Percentiles rank a stretch among this genome's conserved stretches.
Conservation (phyloP, 1,284 basidiomycete species). For the Schizopora paradoxa region DNA sequence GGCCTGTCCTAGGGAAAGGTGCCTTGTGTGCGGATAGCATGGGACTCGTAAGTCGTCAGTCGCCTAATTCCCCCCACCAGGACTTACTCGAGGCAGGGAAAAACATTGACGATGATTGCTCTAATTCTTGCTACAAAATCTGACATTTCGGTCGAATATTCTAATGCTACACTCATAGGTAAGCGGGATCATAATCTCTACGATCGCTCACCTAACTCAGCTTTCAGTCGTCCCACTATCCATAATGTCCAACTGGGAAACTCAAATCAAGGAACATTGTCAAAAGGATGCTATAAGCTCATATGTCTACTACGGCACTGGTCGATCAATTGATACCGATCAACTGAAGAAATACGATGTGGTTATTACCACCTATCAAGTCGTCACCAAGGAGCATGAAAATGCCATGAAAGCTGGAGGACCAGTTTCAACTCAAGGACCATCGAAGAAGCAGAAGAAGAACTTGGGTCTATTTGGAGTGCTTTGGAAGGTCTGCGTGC, state of each 20-base stretch:
- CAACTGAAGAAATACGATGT: conserved; percentile 69
- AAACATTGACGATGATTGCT: conserved; percentile 78
- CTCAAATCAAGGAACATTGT: conserved; percentile 80
- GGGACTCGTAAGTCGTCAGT: conserved; percentile 48
- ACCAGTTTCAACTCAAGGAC: conserved; percentile 3
- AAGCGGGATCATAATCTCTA: conserved; percentile 21
- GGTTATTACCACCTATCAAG: conserved; percentile 89
- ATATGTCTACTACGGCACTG: conserved; percentile 62
- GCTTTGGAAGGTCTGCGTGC: conserved; percentile 66
- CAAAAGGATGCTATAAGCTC: conserved; percentile 46
- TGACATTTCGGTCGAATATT: conserved; percentile 52
- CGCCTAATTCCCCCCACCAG: conserved; percentile 3
- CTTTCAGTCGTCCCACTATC: conserved; percentile 77
- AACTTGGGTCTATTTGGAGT: conserved; percentile 58
- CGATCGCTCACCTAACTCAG: conserved; percentile 7
- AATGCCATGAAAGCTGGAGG: not conserved
- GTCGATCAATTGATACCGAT: conserved; percentile 52
- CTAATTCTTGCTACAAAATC: conserved; percentile 71
- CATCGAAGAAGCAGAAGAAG: conserved; percentile 50
- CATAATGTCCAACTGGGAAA: conserved; percentile 87
- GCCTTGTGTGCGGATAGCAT: conserved; percentile 87
- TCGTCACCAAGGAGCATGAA: conserved; percentile 47
- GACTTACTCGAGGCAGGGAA: too few species aligned
- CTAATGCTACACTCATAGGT: conserved; percentile 74
- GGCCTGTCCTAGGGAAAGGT: conserved; percentile 72